Conservation (phyloP, 1,139 yeast genomes). For the Suhomyces terraborum region DNA sequence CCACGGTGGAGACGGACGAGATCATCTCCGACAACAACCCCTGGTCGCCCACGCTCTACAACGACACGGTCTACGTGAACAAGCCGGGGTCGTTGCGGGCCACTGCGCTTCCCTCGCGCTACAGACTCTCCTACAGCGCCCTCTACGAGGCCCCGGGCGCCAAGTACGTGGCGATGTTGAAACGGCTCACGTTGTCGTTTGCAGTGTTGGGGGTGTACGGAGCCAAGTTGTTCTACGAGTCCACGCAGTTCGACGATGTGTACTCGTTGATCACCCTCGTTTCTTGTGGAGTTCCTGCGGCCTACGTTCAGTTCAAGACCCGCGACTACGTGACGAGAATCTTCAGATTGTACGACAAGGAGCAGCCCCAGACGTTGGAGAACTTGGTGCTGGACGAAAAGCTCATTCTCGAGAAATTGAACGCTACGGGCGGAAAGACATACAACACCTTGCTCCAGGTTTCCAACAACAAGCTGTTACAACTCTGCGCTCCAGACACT, state of each 20-base stretch:
- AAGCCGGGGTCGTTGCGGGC: slow-evolving; percentile 20
- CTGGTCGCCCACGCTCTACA: slow-evolving; percentile 49
- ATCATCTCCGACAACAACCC: slow-evolving; percentile 47
- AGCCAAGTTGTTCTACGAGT: slow-evolving; percentile 54
- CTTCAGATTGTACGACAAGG: slow-evolving; percentile 65
- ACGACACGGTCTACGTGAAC: slow-evolving; percentile 38
- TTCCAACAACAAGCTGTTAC: slow-evolving; percentile 42
- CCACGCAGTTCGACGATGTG: slow-evolving; percentile 58
- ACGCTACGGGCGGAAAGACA: slow-evolving; percentile 65
- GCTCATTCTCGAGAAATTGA: slow-evolving; percentile 68
- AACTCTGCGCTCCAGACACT: slow-evolving; percentile 32
- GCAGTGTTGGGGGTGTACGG: slow-evolving; percentile 58
- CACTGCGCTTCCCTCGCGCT: slow-evolving; percentile 42
- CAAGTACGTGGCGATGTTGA: slow-evolving; percentile 55
- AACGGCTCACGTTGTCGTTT: slow-evolving; percentile 55
- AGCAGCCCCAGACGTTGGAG: slow-evolving; percentile 66
- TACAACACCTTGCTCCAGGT: slow-evolving; percentile 61
- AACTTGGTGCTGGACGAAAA: slow-evolving; percentile 62
- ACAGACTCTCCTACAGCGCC: slow-evolving; percentile 54
- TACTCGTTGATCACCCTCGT: slow-evolving; percentile 48
- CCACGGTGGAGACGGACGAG: slow-evolving; percentile 46
- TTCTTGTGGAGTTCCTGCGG: slow-evolving; percentile 50
- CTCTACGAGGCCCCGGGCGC: slow-evolving; percentile 59
- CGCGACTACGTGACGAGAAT: slow-evolving; percentile 71
- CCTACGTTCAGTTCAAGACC: slow-evolving; percentile 56